These are phyloP conservation scores for Alternaria triticina DNA, from an alignment of 2,329 filamentous ascomycete species.

Conservation along the genomic window DNA sequence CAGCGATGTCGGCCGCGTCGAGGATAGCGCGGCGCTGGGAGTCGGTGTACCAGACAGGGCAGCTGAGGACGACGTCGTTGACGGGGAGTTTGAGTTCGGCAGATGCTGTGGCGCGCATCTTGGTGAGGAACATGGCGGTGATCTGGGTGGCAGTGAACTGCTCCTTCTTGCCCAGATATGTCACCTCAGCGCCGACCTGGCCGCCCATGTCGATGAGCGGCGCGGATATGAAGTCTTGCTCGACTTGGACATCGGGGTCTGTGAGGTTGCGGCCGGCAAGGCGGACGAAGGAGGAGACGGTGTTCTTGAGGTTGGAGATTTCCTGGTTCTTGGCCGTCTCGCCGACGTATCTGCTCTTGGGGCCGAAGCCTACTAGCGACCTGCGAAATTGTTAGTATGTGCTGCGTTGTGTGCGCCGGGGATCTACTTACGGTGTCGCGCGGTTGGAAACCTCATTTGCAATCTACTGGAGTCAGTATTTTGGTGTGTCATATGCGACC, in stretches of 20 bases:
- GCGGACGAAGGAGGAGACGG: slow-evolving; percentile 89
- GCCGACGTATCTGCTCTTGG: slow-evolving; percentile 91
- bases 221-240: slow-evolving; percentile 89
- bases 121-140: slow-evolving; percentile 92
- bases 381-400: slow-evolving; percentile 45
- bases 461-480: slow-evolving; percentile 67
- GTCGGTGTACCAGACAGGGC: slow-evolving; percentile 97
- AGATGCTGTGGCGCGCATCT: slow-evolving; percentile 87
- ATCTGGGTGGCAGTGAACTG: slow-evolving; percentile 94
- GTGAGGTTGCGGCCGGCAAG: slow-evolving; percentile 84
- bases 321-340: slow-evolving; percentile 98
- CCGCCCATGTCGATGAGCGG: slow-evolving; percentile 88
- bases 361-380: slow-evolving; percentile 92
- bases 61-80: slow-evolving; percentile 90
- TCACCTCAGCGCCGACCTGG: slow-evolving; percentile 92
- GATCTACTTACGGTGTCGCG: slow-evolving; percentile 83
- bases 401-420: slow-evolving; percentile 12
- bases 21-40: slow-evolving; percentile 86
- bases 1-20: slow-evolving; percentile 91
- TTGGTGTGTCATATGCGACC: neutral
- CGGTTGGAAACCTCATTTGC: slow-evolving; percentile 99
- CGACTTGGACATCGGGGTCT: slow-evolving; percentile 91
- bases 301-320: slow-evolving; percentile 99
- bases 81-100: slow-evolving; percentile 90
- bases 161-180: slow-evolving; percentile 92